Evolutionary conservation across 768 basidiomycete species (phyloP), one percentile per base, ranked within the genome.

Genomic region (Zangia roseola): DNA sequence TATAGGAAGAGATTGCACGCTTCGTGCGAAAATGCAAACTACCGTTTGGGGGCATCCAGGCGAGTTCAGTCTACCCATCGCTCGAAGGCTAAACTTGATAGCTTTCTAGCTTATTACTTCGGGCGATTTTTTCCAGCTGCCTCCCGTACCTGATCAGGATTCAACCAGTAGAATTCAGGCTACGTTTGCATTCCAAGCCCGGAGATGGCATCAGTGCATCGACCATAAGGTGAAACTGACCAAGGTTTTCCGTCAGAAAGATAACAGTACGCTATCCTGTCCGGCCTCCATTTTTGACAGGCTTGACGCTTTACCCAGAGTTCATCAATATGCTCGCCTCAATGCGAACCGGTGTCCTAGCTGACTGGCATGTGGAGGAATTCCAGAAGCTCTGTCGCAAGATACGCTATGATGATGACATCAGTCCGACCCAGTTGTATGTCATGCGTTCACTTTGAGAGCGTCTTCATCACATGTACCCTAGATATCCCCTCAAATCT

Each of bases 301-400:
- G 24, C 35, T 23, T 38, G 20, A 55, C 17, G 13, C 14, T 14
- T 31, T 35, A 28, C 25, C 8, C 60, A 93, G 93, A 78, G 39
- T 97, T 99, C 61, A 81, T 99, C 38, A 78, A 92, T 59, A 98
- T 98, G 91, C 74, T 98, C 40, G 97, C 97, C 62, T 94, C 97
- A 60, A 97, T 98, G 94, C 83, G 97, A 21, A 94, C 90, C 53
- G 97, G 95, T 1, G 68, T 60, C 13, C 70, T 98, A n/a, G 75
- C 79, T 2, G 50, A 63, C 0, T 72, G 74, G 40, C 93, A 93
- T 1, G 83, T 88, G 52, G 52, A 64, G 16, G 81, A 79, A 52
- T 97, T 97, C 74, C 77, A 65, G 52, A 71, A 71, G 8, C 74
- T 98, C 17, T 74, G 77, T 2, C 75, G 94, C 25, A 60, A 71